Percentiles rank a stretch among this genome's conserved stretches.
Conservation (phyloP, 495 filamentous ascomycete genomes). For the Aspergillus nidulans region DNA sequence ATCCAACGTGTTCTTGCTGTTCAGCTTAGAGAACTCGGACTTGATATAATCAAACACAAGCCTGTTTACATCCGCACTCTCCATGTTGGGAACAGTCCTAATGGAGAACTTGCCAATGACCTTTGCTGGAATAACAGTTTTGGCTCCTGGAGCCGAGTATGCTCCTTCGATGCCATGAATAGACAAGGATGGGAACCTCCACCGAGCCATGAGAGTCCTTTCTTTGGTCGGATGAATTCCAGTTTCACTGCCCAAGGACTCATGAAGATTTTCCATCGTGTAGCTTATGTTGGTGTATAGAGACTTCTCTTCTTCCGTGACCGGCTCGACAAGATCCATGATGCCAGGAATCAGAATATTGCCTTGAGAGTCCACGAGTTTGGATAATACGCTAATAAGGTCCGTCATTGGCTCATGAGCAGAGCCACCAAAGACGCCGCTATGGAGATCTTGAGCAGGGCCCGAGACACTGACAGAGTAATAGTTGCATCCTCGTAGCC, state of each 20-base stretch:
- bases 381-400: conserved; percentile 72
- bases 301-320: conserved; percentile 78
- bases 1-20: conserved; percentile 85
- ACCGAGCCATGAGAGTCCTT: conserved; percentile 85
- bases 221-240: conserved; percentile 83
- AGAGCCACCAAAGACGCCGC: conserved; percentile 91
- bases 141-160: conserved; percentile 88
- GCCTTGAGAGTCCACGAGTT: conserved; percentile 81
- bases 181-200: conserved; percentile 92
- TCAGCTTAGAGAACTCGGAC: conserved; percentile 72
- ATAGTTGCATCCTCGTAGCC: conserved; percentile 96
- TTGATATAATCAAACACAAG: conserved; percentile 77
- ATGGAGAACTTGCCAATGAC: conserved; percentile 98
- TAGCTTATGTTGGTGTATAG: conserved; percentile 86
- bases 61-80: conserved; percentile 79
- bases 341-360: conserved; percentile 88
- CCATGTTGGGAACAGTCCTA: conserved; percentile 96
- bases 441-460: conserved; percentile 90
- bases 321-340: conserved; percentile 81
- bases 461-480: conserved; percentile 85
- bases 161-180: conserved; percentile 95
- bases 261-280: conserved; percentile 90
- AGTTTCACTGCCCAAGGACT: conserved; percentile 82
- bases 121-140: conserved; percentile 98
- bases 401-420: conserved; percentile 99